A percentile compares a stretch with the other conserved stretches of the same genome.
phyloP scores from a whole-genome alignment of 2,329 filamentous ascomycete species.

The Aureobasidium zeae region DNA sequence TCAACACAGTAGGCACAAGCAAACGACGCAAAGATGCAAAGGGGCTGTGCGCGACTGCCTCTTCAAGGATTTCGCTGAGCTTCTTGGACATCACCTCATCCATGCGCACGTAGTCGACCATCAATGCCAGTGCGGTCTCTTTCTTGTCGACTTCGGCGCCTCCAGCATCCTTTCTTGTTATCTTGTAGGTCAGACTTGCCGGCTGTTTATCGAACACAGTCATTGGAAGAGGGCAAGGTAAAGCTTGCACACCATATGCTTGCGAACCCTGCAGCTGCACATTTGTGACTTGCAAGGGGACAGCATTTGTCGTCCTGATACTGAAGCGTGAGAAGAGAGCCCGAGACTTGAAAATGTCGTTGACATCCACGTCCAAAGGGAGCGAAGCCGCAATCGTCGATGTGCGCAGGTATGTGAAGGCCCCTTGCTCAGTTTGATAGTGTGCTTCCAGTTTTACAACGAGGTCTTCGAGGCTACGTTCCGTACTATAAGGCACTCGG shows the following conservation, averaged over 20 bases:
- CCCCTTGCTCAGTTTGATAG: constrained; percentile 23
- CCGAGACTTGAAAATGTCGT: constrained; percentile 83
- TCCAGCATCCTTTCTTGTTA: constrained; percentile 46
- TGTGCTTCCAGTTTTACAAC: constrained; percentile 54
- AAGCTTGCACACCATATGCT: constrained; percentile 55
- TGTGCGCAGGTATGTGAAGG: constrained; percentile 45
- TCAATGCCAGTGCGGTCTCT: constrained; percentile 51
- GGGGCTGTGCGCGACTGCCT: constrained; percentile 39
- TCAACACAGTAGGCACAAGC: constrained; percentile 42
- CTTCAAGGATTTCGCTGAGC: constrained; percentile 38
- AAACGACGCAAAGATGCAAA: constrained; percentile 42
- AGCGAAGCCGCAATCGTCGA: constrained; percentile 62
- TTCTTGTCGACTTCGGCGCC: constrained; percentile 22
- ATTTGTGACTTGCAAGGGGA: constrained; percentile 64
- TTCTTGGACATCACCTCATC: constrained; percentile 58
- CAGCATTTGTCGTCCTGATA: constrained; percentile 67
- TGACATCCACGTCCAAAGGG: constrained; percentile 87
- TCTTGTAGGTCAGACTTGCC: constrained; percentile 70
- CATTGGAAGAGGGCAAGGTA: constrained; percentile 39
- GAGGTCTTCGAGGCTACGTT: constrained; percentile 63
- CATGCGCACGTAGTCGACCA: constrained; percentile 65
- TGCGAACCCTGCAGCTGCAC: constrained; percentile 63
- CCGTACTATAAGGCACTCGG: constrained; percentile 71
- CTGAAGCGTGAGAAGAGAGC: constrained; percentile 83
- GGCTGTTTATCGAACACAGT: constrained; percentile 74